Percentiles rank a stretch among this genome's conserved stretches.
phyloP scores from a whole-genome alignment of 2,329 filamentous ascomycete genomes.

The Calonectria pauciramosa region DNA sequence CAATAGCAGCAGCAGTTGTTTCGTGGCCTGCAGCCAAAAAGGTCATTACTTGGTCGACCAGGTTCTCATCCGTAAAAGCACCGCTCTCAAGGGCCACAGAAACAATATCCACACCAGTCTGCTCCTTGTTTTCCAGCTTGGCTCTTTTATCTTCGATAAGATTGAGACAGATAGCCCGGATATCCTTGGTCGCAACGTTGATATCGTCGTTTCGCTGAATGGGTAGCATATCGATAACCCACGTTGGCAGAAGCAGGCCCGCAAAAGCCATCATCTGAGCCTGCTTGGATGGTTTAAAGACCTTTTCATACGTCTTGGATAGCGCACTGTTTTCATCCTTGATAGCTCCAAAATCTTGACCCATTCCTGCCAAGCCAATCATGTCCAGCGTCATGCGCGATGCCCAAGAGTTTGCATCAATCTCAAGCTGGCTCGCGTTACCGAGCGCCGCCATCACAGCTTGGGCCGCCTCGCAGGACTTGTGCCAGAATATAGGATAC shows the following conservation, averaged over 20 bases:
- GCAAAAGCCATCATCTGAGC: constrained; percentile 72
- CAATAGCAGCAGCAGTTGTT: constrained; percentile 82
- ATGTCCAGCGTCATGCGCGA: constrained; percentile 81
- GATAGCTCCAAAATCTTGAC: constrained; percentile 78
- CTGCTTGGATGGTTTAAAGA: constrained; percentile 67
- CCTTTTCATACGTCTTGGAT: constrained; percentile 66
- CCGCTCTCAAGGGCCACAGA: constrained; percentile 84
- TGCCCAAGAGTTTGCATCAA: constrained; percentile 74
- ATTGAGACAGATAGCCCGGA: constrained; percentile 76
- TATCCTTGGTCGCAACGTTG: constrained; percentile 65
- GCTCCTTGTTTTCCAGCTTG: constrained; percentile 61
- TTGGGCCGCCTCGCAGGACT: constrained; percentile 76
- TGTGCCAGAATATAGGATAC: constrained; percentile 87
- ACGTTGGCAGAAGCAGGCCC: constrained; percentile 72
- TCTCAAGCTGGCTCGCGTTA: constrained; percentile 53
- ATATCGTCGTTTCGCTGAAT: constrained; percentile 79
- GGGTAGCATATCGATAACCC: constrained; percentile 75
- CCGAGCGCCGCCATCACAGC: constrained; percentile 65
- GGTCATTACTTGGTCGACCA: constrained; percentile 91
- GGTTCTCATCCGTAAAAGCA: constrained; percentile 81
- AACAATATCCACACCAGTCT: constrained; percentile 78
- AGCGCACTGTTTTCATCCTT: constrained; percentile 71
- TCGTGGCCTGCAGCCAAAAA: constrained; percentile 88
- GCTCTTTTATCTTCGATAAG: constrained; percentile 80
- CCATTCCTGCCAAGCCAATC: constrained; percentile 79